These are phyloP conservation scores for Lasiosphaeris hirsuta DNA, from an alignment of 495 filamentous ascomycete species.

Conservation along the genomic window DNA sequence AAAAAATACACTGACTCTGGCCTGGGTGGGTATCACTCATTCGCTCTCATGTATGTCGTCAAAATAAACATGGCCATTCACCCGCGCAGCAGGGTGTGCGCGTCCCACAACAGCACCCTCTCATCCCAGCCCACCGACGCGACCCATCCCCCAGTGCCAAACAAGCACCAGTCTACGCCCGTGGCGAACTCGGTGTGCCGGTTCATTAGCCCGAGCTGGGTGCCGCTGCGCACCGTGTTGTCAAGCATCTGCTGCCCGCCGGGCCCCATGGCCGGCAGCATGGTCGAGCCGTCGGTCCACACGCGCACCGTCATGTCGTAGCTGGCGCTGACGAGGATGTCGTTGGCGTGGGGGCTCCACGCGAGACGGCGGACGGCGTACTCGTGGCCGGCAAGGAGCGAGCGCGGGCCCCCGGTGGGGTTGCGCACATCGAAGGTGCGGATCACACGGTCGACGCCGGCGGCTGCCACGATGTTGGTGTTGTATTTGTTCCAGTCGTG, in stretches of 20 bases:
- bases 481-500: slow-evolving; percentile 99
- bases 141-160: slow-evolving; percentile 92
- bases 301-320: slow-evolving; percentile 97
- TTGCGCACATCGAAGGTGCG: slow-evolving; percentile 85
- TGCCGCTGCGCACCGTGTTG: slow-evolving; percentile 46
- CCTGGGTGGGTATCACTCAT: neutral
- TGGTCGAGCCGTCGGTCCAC: slow-evolving; percentile 75
- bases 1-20: too few species aligned
- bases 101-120: slow-evolving; percentile 87
- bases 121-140: slow-evolving; percentile 94
- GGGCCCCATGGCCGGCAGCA: slow-evolving; percentile 29
- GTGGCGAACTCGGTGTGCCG: slow-evolving; percentile 93
- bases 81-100: slow-evolving; percentile 41
- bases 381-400: slow-evolving; percentile 75
- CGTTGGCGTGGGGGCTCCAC: slow-evolving; percentile 88
- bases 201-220: slow-evolving; percentile 82
- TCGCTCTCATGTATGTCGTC: neutral
- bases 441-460: slow-evolving; percentile 82
- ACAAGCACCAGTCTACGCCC: slow-evolving; percentile 97
- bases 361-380: slow-evolving; percentile 81
- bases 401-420: slow-evolving; percentile 63
- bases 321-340: slow-evolving; percentile 80
- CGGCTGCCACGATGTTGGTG: slow-evolving; percentile 74
- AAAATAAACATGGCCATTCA: neutral
- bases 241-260: neutral